Percentiles rank a stretch among this genome's conserved stretches.
Conservation (phyloP, 1,139 yeast species). For the Scheffersomyces cryptocercus region DNA sequence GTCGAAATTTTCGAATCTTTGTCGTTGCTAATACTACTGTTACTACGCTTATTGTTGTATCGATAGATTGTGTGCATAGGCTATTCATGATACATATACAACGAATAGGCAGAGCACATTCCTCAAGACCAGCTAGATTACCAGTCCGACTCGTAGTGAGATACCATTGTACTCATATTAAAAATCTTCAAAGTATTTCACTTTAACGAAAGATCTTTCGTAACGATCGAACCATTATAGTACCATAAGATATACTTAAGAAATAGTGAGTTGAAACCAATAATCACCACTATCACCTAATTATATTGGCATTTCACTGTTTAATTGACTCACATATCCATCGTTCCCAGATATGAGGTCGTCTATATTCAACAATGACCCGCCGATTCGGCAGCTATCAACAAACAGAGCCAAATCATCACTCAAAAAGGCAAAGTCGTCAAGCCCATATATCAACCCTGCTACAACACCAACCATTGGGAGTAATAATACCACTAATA, state of each 20-base stretch:
- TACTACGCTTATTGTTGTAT: no score
- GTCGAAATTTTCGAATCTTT: no score
- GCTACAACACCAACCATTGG: constrained; percentile 9
- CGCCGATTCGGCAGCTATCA: constrained; percentile 10
- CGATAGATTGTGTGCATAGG: no score
- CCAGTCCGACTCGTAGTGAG: no score
- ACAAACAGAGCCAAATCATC: constrained; percentile 11
- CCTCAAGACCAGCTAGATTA: no score
- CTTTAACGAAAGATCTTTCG: not conserved
- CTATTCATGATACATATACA: no score
- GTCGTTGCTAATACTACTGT: no score
- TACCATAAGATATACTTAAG: not conserved
- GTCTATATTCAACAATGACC: constrained; percentile 34
- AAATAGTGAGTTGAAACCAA: not conserved
- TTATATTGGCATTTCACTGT: no score
- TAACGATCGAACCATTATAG: not conserved
- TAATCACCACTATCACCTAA: not conserved
- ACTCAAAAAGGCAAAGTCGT: constrained; percentile 14
- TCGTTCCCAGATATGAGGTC: constrained; percentile 29
- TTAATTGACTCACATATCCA: not conserved
- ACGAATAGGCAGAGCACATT: no score
- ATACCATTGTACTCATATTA: not conserved
- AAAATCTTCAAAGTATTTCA: not conserved
- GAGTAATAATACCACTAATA: not conserved
- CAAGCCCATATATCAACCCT: constrained; percentile 18